Evolutionary conservation across 2,329 filamentous ascomycete species (phyloP), one percentile per base, ranked within the genome.

Genomic region (Hypocrella siamensis): DNA sequence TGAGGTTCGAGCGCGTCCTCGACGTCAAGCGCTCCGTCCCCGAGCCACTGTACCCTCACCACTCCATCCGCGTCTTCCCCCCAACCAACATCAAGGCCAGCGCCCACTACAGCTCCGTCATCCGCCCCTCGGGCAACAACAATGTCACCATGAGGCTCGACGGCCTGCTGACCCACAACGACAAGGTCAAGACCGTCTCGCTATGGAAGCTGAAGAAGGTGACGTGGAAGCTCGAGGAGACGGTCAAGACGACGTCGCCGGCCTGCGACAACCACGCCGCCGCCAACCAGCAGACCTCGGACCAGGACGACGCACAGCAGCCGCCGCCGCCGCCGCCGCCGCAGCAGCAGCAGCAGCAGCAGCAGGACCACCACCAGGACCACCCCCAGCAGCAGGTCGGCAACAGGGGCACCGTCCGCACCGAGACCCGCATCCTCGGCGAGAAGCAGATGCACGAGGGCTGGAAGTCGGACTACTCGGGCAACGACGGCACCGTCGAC

Each of bases 151-250:
- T 94, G 58, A 76, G 78, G 32, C 70, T 98, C 40, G 82, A 86
- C 40, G 88, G 88, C n/a, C 74, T 94, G 33, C 74, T 85, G 26
- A 79, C 73, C 41, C 58, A 60, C 41, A 82, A 82, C 52, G 55
- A 67, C 24, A 71, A 75, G 26, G 70, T 69, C 36, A 76, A 80
- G 49, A 86, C 75, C 6, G 70, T 90, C 38, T 70, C 75, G 49
- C 68, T 73, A 48, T 96, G 88, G 88, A 79, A 79, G 45, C 66
- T 98, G 19, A 82, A 86, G 53, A 90, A 92, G 56, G 68, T 94
- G 41, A 83, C 79, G 40, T 98, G 88, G 88, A 75, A 81, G 42
- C 77, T 98, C 32, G 86, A 94, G 49, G 88, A 98, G 63, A 79
- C 75, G 25, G 71, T 84, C 51, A 79, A 77, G 56, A 76, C 78